Conservation (phyloP, 805 yeast genomes). For the Candida schatavii region DNA sequence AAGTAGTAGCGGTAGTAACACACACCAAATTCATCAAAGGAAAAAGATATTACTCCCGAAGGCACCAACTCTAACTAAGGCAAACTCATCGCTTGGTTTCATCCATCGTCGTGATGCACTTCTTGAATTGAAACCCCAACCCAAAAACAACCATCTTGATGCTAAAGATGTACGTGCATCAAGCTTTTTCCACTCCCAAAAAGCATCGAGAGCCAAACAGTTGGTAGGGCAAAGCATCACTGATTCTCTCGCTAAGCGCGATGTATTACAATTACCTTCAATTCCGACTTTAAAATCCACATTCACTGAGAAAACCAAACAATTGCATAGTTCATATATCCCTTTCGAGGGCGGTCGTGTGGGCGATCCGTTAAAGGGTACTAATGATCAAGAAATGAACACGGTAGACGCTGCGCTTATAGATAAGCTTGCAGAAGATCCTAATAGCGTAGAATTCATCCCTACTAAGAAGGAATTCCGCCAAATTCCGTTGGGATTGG, state of each 20-base stretch:
- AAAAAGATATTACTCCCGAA: slow-evolving; percentile 7
- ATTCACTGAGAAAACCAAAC: slow-evolving; percentile 13
- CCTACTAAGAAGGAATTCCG: slow-evolving; percentile 34
- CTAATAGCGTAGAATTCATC: slow-evolving; percentile 47
- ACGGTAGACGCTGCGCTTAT: slow-evolving; percentile 5
- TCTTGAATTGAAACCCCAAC: neutral
- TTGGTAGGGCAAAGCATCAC: slow-evolving; percentile 22
- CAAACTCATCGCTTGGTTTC: slow-evolving; percentile 39
- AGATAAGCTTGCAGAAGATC: slow-evolving; percentile 24
- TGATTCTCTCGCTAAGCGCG: slow-evolving; percentile 22
- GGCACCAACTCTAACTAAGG: slow-evolving; percentile 28
- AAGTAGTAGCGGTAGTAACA: neutral
- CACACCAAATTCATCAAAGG: slow-evolving; percentile 4
- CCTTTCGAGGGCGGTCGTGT: slow-evolving; percentile 9
- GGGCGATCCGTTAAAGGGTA: slow-evolving; percentile 28
- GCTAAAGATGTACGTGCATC: neutral
- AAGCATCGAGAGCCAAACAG: slow-evolving; percentile 18
- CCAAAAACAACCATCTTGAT: neutral
- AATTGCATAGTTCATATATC: slow-evolving; percentile 20
- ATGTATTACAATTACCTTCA: slow-evolving; percentile 6
- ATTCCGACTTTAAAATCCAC: slow-evolving; percentile 13
- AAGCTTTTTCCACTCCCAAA: slow-evolving; percentile 14
- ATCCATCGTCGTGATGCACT: slow-evolving; percentile 12
- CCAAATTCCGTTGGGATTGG: slow-evolving; percentile 40
- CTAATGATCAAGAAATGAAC: neutral